Evolutionary conservation across 768 basidiomycete genomes (phyloP), one percentile per base, ranked within the genome.

Genomic region (Leccinum obscurum): DNA sequence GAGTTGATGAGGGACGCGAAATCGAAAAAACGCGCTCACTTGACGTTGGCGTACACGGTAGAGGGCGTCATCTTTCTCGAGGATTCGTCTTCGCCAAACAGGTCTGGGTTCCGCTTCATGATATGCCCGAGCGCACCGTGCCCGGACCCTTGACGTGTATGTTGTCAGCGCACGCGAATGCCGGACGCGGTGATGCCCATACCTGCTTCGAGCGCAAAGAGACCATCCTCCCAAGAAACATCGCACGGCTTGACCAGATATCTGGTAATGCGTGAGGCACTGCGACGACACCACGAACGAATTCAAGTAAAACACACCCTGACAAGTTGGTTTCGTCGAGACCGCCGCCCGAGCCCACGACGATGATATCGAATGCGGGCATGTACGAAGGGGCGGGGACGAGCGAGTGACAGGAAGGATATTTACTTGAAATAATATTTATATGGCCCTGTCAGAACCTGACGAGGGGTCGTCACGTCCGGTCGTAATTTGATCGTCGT

Each of bases 131-230:
- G 76, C 5, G 93, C 88, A 48, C 95, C 95, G 44, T 92, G 79
- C 4, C 93, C 94, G 4, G 93, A 95, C 22, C 95, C 95, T 52
- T n/a, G 63, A 13, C 3, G 5, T 20, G 30, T 41, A 34, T 17
- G 2, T 10, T 20, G 11, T 39, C 3, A 9, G n/a, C 66, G 35
- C 28, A 2, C 17, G 46, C 37, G 41, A 44, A n/a, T 4, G 2
- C n/a, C 13, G 48, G n/a, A 22, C 17, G 7, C 24, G 46, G 13
- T 35, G 44, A 46, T 46, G 5, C 9, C 14, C 71, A 28, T 48
- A 92, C 94, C 94, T 70, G 93, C 96, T 77, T 98, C 96, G 55
- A 98, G 72, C 2, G 87, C 90, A 6, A 96, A 64, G 51, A 90
- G 84, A 5, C 94, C 95, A 51, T 93, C 89, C 61, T 83, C 80